phyloP scores from a whole-genome alignment of 345 rosid genomes.

The Kernera saxatilis region DNA sequence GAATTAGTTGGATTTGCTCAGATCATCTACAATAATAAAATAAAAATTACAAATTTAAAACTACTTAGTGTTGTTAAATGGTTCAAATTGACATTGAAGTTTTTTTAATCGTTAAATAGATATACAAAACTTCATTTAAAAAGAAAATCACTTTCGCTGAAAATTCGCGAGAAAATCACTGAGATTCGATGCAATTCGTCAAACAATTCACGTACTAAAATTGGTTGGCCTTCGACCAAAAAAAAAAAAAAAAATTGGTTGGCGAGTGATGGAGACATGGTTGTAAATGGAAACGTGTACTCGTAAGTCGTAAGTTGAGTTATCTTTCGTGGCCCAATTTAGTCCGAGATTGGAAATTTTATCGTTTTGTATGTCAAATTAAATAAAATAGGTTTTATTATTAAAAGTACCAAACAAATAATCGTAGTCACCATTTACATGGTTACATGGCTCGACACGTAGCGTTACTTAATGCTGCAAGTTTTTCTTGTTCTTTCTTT shows the following conservation, averaged over 20 bases:
- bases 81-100: neutral
- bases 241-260: too few relatives aligned
- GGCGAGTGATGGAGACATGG: constrained; percentile 22
- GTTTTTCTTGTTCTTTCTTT: neutral
- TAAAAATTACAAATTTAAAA: neutral
- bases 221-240: too few relatives aligned
- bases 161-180: neutral
- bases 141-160: neutral
- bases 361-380: neutral
- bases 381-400: neutral
- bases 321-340: constrained; percentile 8
- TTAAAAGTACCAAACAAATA: constrained; percentile 19
- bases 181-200: neutral
- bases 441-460: constrained; percentile 26
- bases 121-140: too few relatives aligned
- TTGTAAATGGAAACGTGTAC: constrained; percentile 18
- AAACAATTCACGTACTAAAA: neutral
- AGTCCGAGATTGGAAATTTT: neutral
- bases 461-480: constrained; percentile 9
- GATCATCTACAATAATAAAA: too few relatives aligned
- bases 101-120: too few relatives aligned
- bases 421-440: constrained; percentile 20
- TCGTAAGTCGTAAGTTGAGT: neutral
- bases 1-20: too few relatives aligned
- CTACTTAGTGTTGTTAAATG: neutral